Evolutionary conservation across 768 basidiomycete genomes (phyloP).

Genomic region (Kwoniella dendrophila): DNA sequence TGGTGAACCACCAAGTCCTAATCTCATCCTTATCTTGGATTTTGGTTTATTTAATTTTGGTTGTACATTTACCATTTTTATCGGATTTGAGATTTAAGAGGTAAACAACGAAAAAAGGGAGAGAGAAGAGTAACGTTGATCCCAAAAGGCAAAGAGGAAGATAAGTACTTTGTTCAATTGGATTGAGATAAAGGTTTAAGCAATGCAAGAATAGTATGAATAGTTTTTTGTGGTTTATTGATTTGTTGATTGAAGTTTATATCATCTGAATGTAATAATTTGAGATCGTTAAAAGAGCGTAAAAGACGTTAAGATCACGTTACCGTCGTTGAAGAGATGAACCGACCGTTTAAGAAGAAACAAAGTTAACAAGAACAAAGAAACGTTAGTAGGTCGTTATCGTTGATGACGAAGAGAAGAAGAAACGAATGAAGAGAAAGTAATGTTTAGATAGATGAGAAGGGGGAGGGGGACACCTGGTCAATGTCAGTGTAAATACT

Average conservation of each 20-base stretch:
- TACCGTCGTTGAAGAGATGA: conserved; percentile 9
- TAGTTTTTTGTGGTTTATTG: too few species aligned
- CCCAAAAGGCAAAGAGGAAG: neutral
- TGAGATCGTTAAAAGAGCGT: conserved; percentile 1
- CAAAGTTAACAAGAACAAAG: neutral
- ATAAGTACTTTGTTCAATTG: neutral
- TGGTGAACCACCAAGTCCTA: conserved; percentile 48
- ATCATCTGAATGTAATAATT: neutral
- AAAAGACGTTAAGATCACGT: conserved; percentile 4
- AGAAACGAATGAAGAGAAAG: neutral
- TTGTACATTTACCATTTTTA: conserved; percentile 15
- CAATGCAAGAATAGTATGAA: neutral
- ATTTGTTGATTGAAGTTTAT: neutral
- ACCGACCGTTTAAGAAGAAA: neutral
- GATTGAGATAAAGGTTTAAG: neutral
- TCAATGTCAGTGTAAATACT: conserved; percentile 6
- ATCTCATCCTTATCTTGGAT: conserved; percentile 50
- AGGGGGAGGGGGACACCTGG: neutral
- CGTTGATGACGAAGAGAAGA: neutral
- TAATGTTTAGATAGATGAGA: conserved; percentile 1
- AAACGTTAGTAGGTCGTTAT: neutral
- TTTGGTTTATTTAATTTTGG: conserved; percentile 45
- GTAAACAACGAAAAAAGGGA: neutral
- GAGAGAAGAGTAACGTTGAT: neutral
- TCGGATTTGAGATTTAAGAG: neutral